These are phyloP conservation scores for Syncephalastrum racemosum DNA, from an alignment of 371 early-diverging fungal genomes.

Conservation along the genomic window DNA sequence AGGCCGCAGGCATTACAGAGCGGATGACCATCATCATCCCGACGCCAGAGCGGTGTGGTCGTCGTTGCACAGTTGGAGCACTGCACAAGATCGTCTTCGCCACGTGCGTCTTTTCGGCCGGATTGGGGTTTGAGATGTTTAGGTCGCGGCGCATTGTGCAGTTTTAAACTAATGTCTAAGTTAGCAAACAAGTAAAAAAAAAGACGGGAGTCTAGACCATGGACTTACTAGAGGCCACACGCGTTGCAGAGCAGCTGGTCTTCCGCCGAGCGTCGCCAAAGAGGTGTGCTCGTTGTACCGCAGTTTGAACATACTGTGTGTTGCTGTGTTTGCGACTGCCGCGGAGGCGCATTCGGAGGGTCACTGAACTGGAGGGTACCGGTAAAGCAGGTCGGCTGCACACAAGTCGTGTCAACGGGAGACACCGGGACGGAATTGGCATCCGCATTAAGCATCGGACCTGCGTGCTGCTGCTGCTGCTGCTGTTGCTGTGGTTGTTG, in stretches of 20 bases:
- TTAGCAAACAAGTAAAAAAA: not conserved
- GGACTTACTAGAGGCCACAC: conserved; percentile 62
- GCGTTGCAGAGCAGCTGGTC: conserved; percentile 90
- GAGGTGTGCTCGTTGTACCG: conserved; percentile 80
- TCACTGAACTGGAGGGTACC: too few species aligned
- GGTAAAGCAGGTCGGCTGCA: too few species aligned
- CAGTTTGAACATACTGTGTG: conserved; percentile 74
- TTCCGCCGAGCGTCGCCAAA: conserved; percentile 88
- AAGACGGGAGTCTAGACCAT: not conserved
- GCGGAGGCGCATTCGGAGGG: not conserved
- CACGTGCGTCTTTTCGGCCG: conserved; percentile 7
- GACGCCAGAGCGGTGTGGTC: conserved; percentile 95
- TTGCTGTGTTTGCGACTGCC: conserved; percentile 7
- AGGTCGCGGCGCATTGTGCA: conserved; percentile 70
- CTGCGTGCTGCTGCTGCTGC: too few species aligned
- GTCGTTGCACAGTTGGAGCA: conserved; percentile 92
- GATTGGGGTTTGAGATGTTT: conserved; percentile 32
- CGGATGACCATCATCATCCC: conserved; percentile 70
- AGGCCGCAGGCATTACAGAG: conserved; percentile 98
- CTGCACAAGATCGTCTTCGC: conserved; percentile 22
- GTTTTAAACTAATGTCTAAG: conserved; percentile 39
- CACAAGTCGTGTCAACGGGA: too few species aligned
- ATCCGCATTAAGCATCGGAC: not conserved
- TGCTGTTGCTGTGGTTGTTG: too few species aligned
- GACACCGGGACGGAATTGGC: not conserved